Base-by-base conservation (phyloP, 495 filamentous ascomycete species). In the Hyaloscypha finlandica region DNA sequence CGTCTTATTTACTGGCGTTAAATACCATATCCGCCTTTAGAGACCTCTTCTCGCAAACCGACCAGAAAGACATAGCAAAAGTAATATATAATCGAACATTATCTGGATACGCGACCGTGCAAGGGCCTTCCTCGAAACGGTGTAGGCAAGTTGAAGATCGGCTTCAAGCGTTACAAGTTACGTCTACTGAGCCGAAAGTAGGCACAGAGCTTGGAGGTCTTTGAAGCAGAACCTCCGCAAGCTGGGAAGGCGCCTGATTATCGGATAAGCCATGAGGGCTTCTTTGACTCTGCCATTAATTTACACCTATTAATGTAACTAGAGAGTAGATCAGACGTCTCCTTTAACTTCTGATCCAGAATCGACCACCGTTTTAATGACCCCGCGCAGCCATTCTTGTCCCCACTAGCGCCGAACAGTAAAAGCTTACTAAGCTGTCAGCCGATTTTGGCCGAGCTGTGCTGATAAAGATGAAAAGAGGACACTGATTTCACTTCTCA, bases 1-100 rank as follows among this genome's bases (percentile, higher is more conserved):
- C 63, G 8, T 64, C 64, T 30, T 71, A 71, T 68, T 51, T 70
- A 54, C 70, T 69, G 59, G 70, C 70, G 55, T 63, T 73, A 39
- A 64, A 68, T 6, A 72, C 63, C 25, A 63, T 71, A 56, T 63
- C 54, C 35, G 37, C 8, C 42, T 62, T 72, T 64, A 68, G 70
- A 31, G 69, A 72, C 64, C 20, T 74, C 63, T 65, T 70, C 67
- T 69, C 71, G 51, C 62, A 35, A 51, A 68, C 64, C 42, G 64
- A 51, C 55, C 68, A 65, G 51, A 68, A 65, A 68, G 63, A 70
- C 51, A 61, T 55, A 53, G 70, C 70, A 55, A 65, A 71, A 55
- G 53, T 6, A 61, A 71, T 70, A 63, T 72, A 72, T 53, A 51
- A 56, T 59, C 68, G 70, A 32, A 68, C 65, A 51, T 64, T 73